A percentile compares a stretch with the other conserved stretches of the same genome.
Evolutionary conservation across 805 yeast genomes (phyloP).

Genomic region (Candida sakaeoensis): DNA sequence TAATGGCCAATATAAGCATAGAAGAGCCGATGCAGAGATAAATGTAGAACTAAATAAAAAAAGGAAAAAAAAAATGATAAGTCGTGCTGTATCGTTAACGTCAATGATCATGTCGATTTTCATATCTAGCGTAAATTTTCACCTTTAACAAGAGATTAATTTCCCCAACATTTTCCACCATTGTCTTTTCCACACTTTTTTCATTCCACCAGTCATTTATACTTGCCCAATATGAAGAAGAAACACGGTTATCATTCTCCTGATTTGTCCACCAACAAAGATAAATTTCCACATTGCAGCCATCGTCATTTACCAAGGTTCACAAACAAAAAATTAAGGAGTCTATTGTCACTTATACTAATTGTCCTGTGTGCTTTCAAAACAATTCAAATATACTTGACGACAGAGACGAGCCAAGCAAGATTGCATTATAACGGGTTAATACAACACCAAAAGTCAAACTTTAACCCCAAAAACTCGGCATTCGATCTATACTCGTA

Average conservation of each 20-base stretch:
- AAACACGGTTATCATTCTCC: background rate
- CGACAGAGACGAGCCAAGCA: constrained; percentile 17
- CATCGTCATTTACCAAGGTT: constrained; percentile 4
- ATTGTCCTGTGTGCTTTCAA: constrained; percentile 1
- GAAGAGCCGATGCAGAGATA: too few species aligned
- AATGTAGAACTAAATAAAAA: too few species aligned
- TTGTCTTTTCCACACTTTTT: too few species aligned
- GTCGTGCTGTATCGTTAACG: too few species aligned
- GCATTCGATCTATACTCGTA: constrained; percentile 13
- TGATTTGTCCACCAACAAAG: background rate
- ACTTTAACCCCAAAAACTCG: constrained; percentile 24
- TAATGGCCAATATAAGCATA: too few species aligned
- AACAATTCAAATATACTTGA: constrained; percentile 4
- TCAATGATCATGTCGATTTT: too few species aligned
- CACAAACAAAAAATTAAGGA: constrained; percentile 1
- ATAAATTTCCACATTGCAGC: background rate
- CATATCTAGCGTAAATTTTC: too few species aligned
- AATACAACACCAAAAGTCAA: constrained; percentile 18
- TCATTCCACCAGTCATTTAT: too few species aligned
- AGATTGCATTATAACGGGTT: constrained; percentile 21
- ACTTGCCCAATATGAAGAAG: background rate
- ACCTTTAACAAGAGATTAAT: too few species aligned
- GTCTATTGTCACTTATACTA: constrained; percentile 4
- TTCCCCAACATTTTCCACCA: too few species aligned
- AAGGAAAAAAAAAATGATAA: too few species aligned